Conservation (phyloP, 495 filamentous ascomycete species). For the Penicillium ucsense region DNA sequence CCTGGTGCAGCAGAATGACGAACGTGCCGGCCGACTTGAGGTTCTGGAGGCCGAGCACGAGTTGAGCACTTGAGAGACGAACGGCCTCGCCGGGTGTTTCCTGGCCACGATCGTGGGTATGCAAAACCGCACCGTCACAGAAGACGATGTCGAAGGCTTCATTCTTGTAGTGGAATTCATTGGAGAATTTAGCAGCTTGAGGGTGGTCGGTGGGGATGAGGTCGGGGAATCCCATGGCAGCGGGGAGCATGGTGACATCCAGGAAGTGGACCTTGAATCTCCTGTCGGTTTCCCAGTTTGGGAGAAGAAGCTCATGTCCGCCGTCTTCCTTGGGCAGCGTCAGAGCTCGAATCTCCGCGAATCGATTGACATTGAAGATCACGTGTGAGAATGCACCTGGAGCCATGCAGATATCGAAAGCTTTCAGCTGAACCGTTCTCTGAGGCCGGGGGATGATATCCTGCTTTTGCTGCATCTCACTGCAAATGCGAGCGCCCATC, state of each 20-base stretch:
- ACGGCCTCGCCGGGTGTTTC: not conserved
- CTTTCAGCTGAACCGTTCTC: not conserved
- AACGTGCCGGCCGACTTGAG: conserved; percentile 1
- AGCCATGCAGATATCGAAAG: conserved; percentile 3
- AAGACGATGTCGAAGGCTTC: not conserved
- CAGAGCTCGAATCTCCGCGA: not conserved
- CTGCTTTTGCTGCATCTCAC: not conserved
- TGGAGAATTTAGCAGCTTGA: not conserved
- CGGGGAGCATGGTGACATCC: conserved; percentile 4
- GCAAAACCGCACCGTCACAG: not conserved
- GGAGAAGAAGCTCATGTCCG: not conserved
- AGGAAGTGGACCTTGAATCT: not conserved
- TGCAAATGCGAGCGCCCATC: not conserved
- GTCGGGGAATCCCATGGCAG: not conserved
- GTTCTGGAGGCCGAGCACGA: not conserved
- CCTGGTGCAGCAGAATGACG: conserved; percentile 2
- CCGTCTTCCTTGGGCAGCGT: not conserved
- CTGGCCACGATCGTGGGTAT: not conserved
- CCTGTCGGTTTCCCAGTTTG: not conserved
- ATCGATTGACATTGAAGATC: not conserved
- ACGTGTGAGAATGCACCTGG: not conserved
- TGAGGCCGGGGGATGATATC: not conserved
- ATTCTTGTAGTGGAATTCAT: not conserved
- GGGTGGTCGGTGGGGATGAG: not conserved
- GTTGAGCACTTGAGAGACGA: conserved; percentile 1